Conservation (phyloP, 345 rosid genomes). For the Draba incana region DNA sequence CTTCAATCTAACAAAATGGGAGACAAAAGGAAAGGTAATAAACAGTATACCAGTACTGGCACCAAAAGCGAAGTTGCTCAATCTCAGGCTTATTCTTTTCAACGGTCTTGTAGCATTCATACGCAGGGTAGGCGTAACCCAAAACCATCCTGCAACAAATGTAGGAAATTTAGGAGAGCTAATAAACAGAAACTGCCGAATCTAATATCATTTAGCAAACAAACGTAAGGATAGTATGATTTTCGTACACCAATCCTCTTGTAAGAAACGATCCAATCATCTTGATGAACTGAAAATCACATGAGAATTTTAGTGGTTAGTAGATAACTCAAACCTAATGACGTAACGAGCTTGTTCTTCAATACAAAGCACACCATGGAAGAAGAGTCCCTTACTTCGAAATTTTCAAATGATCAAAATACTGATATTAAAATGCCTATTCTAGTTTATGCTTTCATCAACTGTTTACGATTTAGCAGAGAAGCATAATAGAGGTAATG, state of each 20-base stretch:
- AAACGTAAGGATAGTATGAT: conserved; percentile 7
- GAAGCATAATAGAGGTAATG: background rate
- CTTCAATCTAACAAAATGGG: background rate
- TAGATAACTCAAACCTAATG: background rate
- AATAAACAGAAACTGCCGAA: conserved; percentile 6
- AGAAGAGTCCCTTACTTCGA: background rate
- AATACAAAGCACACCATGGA: background rate
- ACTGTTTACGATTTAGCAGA: background rate
- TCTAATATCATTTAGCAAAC: background rate
- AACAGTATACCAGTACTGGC: conserved; percentile 71
- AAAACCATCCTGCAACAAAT: conserved; percentile 54
- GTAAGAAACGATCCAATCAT: conserved; percentile 69
- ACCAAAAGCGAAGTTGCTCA: conserved; percentile 74
- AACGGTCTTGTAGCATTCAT: conserved; percentile 70
- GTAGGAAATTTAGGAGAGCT: background rate
- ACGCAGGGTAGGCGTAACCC: conserved; percentile 84
- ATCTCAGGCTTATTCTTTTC: conserved; percentile 57
- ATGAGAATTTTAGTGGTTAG: conserved; percentile 10
- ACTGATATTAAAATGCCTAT: background rate
- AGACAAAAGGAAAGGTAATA: background rate
- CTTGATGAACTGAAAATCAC: conserved; percentile 30
- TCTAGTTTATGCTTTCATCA: background rate
- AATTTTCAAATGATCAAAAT: background rate
- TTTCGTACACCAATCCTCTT: conserved; percentile 63
- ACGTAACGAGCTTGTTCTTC: background rate